Evolutionary conservation across 2,329 filamentous ascomycete genomes (phyloP).

Genomic region (Aspergillus floridensis): DNA sequence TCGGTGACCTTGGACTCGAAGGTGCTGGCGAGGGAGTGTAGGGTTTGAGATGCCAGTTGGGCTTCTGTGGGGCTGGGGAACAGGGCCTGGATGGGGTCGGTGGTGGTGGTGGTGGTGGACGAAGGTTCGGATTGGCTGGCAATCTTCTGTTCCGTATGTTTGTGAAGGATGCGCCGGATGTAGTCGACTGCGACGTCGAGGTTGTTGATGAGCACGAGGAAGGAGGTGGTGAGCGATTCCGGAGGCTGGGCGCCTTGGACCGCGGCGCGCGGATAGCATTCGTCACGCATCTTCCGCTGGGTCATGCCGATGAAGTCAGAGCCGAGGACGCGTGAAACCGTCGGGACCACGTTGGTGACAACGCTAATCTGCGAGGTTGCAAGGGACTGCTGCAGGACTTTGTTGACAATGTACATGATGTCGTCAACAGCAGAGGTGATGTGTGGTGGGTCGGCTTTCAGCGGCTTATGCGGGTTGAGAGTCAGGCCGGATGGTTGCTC

Average conservation of each 20-base stretch:
- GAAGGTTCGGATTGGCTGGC: conserved; percentile 14
- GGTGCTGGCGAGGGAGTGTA: conserved; percentile 66
- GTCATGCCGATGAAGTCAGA: conserved; percentile 96
- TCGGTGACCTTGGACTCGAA: conserved; percentile 79
- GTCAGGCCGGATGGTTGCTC: conserved; percentile 79
- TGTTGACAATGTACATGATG: conserved; percentile 98
- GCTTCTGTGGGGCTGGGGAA: conserved; percentile 82
- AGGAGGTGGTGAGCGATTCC: conserved; percentile 82
- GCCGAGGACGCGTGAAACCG: conserved; percentile 74
- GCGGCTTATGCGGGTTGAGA: conserved; percentile 67
- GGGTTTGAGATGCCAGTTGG: conserved; percentile 63
- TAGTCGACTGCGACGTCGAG: conserved; percentile 92
- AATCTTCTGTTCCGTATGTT: conserved; percentile 53
- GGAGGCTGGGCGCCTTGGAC: conserved; percentile 79
- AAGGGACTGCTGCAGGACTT: conserved; percentile 80
- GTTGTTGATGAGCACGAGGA: conserved; percentile 92
- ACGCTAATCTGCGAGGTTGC: conserved; percentile 81
- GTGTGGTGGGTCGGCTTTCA: conserved; percentile 78
- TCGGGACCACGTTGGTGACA: conserved; percentile 73
- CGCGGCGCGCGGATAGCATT: conserved; percentile 79
- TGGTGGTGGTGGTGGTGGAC: conserved; percentile 21
- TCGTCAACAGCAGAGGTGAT: conserved; percentile 96
- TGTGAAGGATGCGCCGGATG: conserved; percentile 76
- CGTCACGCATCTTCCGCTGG: conserved; percentile 95
- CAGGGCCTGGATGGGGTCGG: conserved; percentile 53